These are phyloP conservation scores for Lepidopterella palustris DNA, from an alignment of 495 filamentous ascomycete species.

Conservation along the genomic window DNA sequence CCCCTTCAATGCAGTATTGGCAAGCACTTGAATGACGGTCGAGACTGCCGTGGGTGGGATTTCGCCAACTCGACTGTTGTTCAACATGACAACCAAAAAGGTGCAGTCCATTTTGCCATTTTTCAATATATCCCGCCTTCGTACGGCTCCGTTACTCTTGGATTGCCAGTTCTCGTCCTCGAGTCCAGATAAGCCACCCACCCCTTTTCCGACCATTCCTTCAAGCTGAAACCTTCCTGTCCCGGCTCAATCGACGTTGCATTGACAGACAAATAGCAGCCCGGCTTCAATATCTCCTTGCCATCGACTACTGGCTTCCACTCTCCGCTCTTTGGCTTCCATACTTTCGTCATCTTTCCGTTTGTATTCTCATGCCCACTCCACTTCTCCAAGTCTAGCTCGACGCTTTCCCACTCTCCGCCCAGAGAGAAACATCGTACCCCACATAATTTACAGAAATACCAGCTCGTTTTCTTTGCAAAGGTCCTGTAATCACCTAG, in stretches of 20 bases:
- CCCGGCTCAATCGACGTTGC: conserved; percentile 17
- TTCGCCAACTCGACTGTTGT: too few relatives aligned
- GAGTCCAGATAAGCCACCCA: conserved; percentile 21
- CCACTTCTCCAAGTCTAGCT: conserved; percentile 23
- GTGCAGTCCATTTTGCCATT: too few relatives aligned
- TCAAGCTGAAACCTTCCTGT: conserved; percentile 11
- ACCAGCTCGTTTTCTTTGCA: conserved; percentile 12
- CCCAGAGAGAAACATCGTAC: conserved; percentile 13
- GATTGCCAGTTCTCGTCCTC: too few relatives aligned
- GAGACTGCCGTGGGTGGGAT: too few relatives aligned
- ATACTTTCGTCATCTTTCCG: conserved; percentile 12
- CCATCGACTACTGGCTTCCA: conserved; percentile 8
- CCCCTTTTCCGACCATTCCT: conserved; percentile 21
- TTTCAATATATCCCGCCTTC: too few relatives aligned
- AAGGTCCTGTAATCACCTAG: conserved; percentile 18
- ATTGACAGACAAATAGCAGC: conserved; percentile 22
- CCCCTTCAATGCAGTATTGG: too few relatives aligned
- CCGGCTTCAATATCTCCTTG: conserved; percentile 1
- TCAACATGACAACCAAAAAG: too few relatives aligned
- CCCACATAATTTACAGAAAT: conserved; percentile 27
- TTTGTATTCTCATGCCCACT: conserved; percentile 9
- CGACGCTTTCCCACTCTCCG: conserved; percentile 14
- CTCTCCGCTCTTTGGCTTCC: conserved; percentile 6
- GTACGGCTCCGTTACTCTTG: too few relatives aligned
- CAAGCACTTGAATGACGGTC: too few relatives aligned